phyloP scores from a whole-genome alignment of 139 green algal genomes.

The Microglena sp. region DNA sequence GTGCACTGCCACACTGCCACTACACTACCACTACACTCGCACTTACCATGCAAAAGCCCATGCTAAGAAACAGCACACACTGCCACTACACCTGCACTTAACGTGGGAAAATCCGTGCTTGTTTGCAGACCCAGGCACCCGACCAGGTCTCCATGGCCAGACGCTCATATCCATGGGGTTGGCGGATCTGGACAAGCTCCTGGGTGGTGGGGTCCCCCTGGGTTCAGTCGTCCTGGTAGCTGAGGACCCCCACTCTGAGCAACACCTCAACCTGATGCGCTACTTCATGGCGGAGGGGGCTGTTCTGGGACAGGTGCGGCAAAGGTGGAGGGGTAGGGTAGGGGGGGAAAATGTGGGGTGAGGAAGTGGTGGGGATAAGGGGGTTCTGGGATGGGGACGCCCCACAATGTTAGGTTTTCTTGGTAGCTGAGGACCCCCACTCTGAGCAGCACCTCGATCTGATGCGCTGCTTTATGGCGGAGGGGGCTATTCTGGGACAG shows the following conservation, averaged over 20 bases:
- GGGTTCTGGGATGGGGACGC: too few species aligned
- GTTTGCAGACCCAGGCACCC: slow-evolving; percentile 54
- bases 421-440: too few species aligned
- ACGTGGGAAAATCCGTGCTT: too few species aligned
- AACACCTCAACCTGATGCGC: slow-evolving; percentile 55
- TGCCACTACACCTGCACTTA: not conserved
- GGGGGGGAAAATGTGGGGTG: too few species aligned
- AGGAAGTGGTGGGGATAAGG: too few species aligned
- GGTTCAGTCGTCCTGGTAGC: slow-evolving; percentile 52
- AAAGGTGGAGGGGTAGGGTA: too few species aligned
- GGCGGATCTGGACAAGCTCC: slow-evolving; percentile 59
- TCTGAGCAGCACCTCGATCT: slow-evolving; percentile 51
- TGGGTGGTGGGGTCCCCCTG: slow-evolving; percentile 65
- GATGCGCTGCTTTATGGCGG: slow-evolving; percentile 67
- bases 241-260: slow-evolving; percentile 48
- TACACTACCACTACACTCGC: too few species aligned
- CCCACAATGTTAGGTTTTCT: too few species aligned
- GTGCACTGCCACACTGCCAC: too few species aligned
- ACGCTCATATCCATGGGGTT: slow-evolving; percentile 66
- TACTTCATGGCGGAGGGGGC: slow-evolving; percentile 70
- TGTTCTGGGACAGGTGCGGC: slow-evolving; percentile 46
- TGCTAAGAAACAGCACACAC: too few species aligned
- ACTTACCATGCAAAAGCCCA: not conserved
- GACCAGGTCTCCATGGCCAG: slow-evolving; percentile 60
- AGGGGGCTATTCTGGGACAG: slow-evolving; percentile 57